Base-by-base conservation (phyloP, 139 green algal genomes). In the Coelastrella sp. region DNA sequence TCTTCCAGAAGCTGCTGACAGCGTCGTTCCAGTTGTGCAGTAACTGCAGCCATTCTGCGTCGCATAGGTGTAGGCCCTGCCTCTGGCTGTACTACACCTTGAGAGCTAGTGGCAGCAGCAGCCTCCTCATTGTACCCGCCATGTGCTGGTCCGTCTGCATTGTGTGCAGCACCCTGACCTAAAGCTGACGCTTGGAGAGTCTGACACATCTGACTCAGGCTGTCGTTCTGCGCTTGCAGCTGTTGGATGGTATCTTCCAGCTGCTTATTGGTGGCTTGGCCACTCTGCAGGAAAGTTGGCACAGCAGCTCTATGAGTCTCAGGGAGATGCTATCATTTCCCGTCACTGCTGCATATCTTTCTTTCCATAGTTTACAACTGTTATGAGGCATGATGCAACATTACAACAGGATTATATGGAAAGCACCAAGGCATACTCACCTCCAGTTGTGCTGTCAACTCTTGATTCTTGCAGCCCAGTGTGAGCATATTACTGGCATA, bases 1-100 rank as follows among this genome's bases (percentile, higher is more conserved):
- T 82, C 51, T 40, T 82, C 23, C 25, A 82, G 75, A 34, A 82
- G 75, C 51, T 82, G 51, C 75, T 82, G 75, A 23, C 51, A 69
- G 75, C 75, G 75, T 3, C 75, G 75, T 53, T 82, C 75, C 23
- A 82, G 53, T 45, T 82, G 75, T 2, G 75, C 21, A n/a, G 69
- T 82, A 21, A 27, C 75, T 40, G 75, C 51, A n/a, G 75, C 75
- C 75, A 82, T 82, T 27, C 75, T 59, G 23, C 75, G 8, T 21
- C 75, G 75, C 75, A 82, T 82, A 3, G 75, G 75, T 4, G 75
- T 82, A 5, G 75, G 75, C 5, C 53, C 53, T 32, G 17, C 66
- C 1, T 35, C 50, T 27, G 53, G n/a, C n/a, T n/a, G n/a, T n/a
- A n/a, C n/a, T n/a, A n/a, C n/a, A n/a, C n/a, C n/a, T n/a, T n/a